A percentile compares a stretch with the other conserved stretches of the same genome.
Conservation (phyloP, 2,329 filamentous ascomycete genomes). For the Leptographium lundbergii region DNA sequence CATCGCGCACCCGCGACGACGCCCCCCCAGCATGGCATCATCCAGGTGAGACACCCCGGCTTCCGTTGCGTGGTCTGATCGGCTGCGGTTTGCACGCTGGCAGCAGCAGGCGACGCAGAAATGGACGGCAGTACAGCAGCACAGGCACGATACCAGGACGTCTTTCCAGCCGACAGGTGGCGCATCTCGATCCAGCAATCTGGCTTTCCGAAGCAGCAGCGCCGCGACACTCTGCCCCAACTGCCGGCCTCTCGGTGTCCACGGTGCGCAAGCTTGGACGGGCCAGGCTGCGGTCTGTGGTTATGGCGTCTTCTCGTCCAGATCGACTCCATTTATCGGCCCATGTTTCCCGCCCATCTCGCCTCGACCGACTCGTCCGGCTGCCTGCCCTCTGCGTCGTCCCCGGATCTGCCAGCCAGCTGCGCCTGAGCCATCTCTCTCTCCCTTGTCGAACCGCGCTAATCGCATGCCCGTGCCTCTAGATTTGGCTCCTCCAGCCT, state of each 20-base stretch:
- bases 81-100: neutral
- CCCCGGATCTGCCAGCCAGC: neutral
- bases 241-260: too few relatives aligned
- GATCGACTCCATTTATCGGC: too few relatives aligned
- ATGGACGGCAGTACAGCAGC: neutral
- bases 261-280: too few relatives aligned
- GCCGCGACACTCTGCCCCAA: neutral
- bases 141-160: neutral
- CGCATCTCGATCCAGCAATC: neutral
- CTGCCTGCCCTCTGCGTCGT: neutral
- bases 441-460: neutral
- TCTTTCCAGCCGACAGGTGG: neutral
- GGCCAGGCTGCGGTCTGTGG: too few relatives aligned
- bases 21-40: constrained; percentile 8
- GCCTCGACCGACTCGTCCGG: neutral
- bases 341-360: neutral
- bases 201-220: neutral
- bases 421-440: neutral
- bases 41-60: neutral
- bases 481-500: constrained; percentile 58
- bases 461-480: neutral
- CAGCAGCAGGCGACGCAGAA: neutral
- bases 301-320: too few relatives aligned
- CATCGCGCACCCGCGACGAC: neutral
- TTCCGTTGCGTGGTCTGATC: neutral